phyloP scores from a whole-genome alignment of 2,329 filamentous ascomycete genomes.

The Monosporascus sp. region DNA sequence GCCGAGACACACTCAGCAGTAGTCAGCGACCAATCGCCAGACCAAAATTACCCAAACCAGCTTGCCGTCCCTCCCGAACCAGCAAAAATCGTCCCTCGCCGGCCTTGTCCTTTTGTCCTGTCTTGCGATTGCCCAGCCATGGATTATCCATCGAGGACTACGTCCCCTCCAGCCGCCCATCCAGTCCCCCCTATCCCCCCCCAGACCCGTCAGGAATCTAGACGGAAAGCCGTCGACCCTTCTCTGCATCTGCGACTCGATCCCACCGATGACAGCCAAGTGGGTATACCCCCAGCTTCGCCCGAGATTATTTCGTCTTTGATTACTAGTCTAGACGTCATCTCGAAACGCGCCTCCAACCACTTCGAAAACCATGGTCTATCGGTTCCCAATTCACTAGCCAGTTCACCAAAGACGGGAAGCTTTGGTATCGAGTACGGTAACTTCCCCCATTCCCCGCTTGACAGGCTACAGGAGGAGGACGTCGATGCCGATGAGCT shows the following conservation, averaged over 20 bases:
- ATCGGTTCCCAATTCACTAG: slow-evolving; percentile 34
- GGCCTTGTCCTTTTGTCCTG: slow-evolving; percentile 5
- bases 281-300: slow-evolving; percentile 42
- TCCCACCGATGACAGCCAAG: slow-evolving; percentile 18
- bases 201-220: slow-evolving; percentile 25
- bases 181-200: slow-evolving; percentile 23
- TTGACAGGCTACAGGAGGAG: slow-evolving; percentile 44
- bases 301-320: slow-evolving; percentile 66
- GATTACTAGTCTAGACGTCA: slow-evolving; percentile 66
- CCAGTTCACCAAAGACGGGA: slow-evolving; percentile 35
- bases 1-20: background rate
- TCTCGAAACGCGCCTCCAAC: slow-evolving; percentile 60
- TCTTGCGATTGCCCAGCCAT: slow-evolving; percentile 13
- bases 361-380: slow-evolving; percentile 59
- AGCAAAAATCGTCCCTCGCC: background rate
- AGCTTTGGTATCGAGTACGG: slow-evolving; percentile 72
- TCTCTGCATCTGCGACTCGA: slow-evolving; percentile 23
- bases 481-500: slow-evolving; percentile 51
- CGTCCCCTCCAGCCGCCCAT: slow-evolving; percentile 7
- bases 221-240: slow-evolving; percentile 26
- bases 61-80: background rate
- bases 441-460: slow-evolving; percentile 49
- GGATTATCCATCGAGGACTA: slow-evolving; percentile 15
- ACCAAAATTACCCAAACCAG: background rate
- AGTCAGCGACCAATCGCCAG: background rate